phyloP scores from a whole-genome alignment of 2,329 filamentous ascomycete species.

The Apiospora phragmitis region DNA sequence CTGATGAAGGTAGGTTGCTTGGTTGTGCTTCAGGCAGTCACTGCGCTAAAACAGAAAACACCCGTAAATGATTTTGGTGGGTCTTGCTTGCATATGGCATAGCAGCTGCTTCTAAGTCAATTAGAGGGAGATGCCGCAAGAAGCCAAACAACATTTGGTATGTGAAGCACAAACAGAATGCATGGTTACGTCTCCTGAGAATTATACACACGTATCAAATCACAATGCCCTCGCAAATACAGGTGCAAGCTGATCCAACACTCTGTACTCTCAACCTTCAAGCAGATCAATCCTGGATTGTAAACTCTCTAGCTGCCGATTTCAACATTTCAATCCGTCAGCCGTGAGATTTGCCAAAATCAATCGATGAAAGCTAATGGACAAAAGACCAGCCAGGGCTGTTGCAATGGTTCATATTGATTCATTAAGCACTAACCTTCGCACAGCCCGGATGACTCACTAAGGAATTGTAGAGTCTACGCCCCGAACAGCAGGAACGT shows the following conservation, averaged over 20 bases:
- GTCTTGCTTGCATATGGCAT: not conserved
- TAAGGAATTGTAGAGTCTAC: not conserved
- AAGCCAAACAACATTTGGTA: not conserved
- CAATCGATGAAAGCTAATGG: not conserved
- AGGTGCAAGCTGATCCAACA: not conserved
- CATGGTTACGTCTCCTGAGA: too few relatives aligned
- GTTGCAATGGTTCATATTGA: not conserved
- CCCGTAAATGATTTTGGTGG: not conserved
- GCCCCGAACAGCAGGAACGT: not conserved
- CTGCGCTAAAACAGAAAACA: not conserved
- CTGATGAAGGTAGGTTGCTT: not conserved
- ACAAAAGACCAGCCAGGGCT: not conserved
- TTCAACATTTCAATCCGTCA: not conserved
- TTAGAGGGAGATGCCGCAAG: not conserved
- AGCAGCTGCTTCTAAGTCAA: too few relatives aligned
- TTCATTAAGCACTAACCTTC: not conserved
- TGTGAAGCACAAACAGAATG: not conserved
- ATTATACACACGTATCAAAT: not conserved
- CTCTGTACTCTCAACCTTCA: not conserved
- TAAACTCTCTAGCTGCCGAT: not conserved
- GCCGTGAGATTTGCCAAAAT: not conserved
- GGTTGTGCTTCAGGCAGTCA: not conserved
- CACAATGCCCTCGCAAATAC: not conserved
- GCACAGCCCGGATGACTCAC: conserved; percentile 6
- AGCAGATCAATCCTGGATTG: not conserved